Percentiles rank a stretch among this genome's conserved stretches.
Evolutionary conservation across 2,329 filamentous ascomycete genomes (phyloP).

Genomic region (Colletotrichum sojae): DNA sequence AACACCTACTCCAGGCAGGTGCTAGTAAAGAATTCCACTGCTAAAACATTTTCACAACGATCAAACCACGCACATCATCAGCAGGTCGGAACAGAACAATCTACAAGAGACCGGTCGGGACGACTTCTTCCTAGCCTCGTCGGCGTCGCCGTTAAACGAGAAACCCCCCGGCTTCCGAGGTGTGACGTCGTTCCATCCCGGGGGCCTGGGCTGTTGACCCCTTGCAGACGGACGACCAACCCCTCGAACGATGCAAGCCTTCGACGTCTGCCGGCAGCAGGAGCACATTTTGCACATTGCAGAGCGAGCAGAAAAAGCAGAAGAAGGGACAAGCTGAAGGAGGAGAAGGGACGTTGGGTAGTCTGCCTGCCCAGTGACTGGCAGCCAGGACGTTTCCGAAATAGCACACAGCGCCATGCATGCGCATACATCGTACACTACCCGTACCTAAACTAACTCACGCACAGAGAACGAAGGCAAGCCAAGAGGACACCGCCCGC

Average conservation of each 20-base stretch:
- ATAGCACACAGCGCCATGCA: neutral
- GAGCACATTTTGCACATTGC: too few relatives aligned
- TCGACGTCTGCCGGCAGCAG: too few relatives aligned
- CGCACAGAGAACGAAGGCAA: neutral
- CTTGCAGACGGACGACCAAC: conserved; percentile 15
- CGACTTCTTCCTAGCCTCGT: conserved; percentile 1
- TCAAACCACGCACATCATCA: too few relatives aligned
- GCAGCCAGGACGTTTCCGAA: too few relatives aligned
- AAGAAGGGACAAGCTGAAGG: too few relatives aligned
- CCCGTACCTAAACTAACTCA: conserved; percentile 3
- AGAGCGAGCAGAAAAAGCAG: too few relatives aligned
- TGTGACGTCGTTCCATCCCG: conserved; percentile 21
- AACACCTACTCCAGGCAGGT: too few relatives aligned
- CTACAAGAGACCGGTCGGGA: neutral
- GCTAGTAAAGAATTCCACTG: too few relatives aligned
- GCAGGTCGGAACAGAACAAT: neutral
- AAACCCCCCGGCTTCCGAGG: conserved; percentile 6
- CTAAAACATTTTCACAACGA: too few relatives aligned
- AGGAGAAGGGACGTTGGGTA: too few relatives aligned
- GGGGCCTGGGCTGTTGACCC: neutral
- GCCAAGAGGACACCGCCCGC: conserved; percentile 17
- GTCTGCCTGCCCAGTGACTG: too few relatives aligned
- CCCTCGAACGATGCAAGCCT: too few relatives aligned
- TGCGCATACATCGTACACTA: neutral
- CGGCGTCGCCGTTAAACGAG: conserved; percentile 18